Conservation (phyloP, 2,329 filamentous ascomycete genomes). For the Coleophoma crateriformis region DNA sequence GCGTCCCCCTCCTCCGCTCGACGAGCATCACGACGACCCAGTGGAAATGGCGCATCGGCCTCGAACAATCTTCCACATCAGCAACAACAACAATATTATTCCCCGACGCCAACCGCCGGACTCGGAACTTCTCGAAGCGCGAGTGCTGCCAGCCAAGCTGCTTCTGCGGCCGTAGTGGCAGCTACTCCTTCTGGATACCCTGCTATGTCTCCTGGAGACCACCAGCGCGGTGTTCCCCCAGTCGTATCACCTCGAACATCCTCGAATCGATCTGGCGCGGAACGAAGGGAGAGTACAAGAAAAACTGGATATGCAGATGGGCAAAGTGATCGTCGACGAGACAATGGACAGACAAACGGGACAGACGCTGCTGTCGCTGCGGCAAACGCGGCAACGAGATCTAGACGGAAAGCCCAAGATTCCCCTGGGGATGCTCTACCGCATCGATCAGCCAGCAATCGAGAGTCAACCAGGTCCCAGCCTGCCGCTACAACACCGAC, state of each 20-base stretch:
- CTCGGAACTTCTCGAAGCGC: conserved; percentile 11
- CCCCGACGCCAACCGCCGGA: conserved; percentile 14
- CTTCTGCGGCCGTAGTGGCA: conserved; percentile 36
- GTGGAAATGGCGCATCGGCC: conserved; percentile 38
- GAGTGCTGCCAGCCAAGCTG: conserved; percentile 17
- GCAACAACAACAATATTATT: conserved; percentile 20
- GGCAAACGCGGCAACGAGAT: conserved; percentile 29
- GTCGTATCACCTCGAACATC: conserved; percentile 78
- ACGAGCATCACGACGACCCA: conserved; percentile 48
- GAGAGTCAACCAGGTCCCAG: conserved; percentile 32
- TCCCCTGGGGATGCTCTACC: conserved; percentile 38
- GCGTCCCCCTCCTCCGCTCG: conserved; percentile 43
- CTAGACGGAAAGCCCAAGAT: conserved; percentile 39
- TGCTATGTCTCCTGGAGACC: conserved; percentile 34
- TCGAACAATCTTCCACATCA: conserved; percentile 18
- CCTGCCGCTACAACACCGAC: conserved; percentile 44
- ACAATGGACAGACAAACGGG: conserved; percentile 32
- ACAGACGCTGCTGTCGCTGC: conserved; percentile 26
- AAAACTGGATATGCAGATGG: conserved; percentile 17
- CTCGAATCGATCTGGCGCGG: conserved; percentile 46
- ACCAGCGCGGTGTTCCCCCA: conserved; percentile 59
- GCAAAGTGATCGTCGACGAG: conserved; percentile 16
- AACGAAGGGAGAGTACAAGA: conserved; percentile 15
- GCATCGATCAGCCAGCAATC: conserved; percentile 31
- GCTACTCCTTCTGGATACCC: conserved; percentile 29